Base-by-base conservation (phyloP, 2,329 filamentous ascomycete species). In the Arachnomyces sp. region DNA sequence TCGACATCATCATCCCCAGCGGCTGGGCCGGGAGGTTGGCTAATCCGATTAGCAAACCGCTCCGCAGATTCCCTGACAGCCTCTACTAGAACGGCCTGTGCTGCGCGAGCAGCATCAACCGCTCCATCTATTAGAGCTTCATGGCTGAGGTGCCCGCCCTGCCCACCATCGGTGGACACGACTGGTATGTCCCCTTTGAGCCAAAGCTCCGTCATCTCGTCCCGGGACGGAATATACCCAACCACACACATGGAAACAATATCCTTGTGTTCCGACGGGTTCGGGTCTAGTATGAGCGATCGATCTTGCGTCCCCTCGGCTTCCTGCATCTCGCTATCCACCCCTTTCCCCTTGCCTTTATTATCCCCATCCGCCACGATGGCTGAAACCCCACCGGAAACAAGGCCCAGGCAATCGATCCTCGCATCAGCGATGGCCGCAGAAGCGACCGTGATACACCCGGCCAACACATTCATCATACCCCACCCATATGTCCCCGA, bases 191-290 rank as follows among this genome's bases (percentile, higher is more conserved):
- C 72, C 13, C 92, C 90, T 66, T 89, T 95, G 56, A 93, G 77
- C 92, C 92, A 98, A 13, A 96, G 64, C 57, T 94, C 89, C 7
- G 90, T 95, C 38, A 96, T 79, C 62, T 98, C 92, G 51, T 96
- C 90, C 46, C 89, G 74, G 15, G 73, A 75, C 38, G 88, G 84
- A 49, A 96, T 73, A 61, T 95, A 96, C 8, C 82, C 92, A 29
- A 98, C 82, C 46, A 92, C 87, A 63, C 87, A 94, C 35, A 85
- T 86, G 8, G 89, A 87, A 34, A 84, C 61, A 38, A 96, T 77
- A 28, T 79, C 74, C 18, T 77, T 69, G 58, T 94, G 86, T 57
- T 95, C 88, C 4, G 81, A 76, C 6, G 88, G 81, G 48, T 84
- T 80, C 1, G 89, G 88, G 59, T 96, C 90, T 35, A 94, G 67